A percentile compares a stretch with the other conserved stretches of the same genome.
phyloP scores from a whole-genome alignment of 2,329 filamentous ascomycete species.

The Lecanicillium sp. region DNA sequence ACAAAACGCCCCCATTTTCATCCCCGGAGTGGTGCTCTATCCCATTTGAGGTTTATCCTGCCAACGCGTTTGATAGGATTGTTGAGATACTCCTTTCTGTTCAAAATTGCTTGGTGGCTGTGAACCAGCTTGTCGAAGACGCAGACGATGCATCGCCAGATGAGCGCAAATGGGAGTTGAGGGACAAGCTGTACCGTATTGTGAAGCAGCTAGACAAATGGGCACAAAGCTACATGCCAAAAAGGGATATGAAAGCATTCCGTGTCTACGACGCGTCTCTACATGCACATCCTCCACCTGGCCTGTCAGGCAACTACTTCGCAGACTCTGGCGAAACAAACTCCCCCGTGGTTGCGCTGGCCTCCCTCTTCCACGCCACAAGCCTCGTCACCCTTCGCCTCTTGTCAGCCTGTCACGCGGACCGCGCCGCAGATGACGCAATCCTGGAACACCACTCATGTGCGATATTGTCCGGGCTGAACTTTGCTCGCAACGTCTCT shows the following conservation, averaged over 20 bases:
- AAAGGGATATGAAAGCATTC: neutral
- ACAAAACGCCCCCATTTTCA: conserved; percentile 1
- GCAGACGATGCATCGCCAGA: no score
- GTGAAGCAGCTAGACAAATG: neutral
- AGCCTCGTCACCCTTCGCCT: conserved; percentile 1
- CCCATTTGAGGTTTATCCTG: neutral
- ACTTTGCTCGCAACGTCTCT: neutral
- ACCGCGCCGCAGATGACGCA: no score
- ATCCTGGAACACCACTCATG: neutral
- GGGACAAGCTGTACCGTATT: no score
- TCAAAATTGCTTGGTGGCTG: neutral
- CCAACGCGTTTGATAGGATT: conserved; percentile 3
- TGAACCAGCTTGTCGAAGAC: neutral
- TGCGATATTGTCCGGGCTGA: neutral
- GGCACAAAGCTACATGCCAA: neutral
- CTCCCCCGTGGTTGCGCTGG: conserved; percentile 1
- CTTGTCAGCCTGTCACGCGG: neutral
- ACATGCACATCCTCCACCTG: neutral
- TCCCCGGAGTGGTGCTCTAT: neutral
- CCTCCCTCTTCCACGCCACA: conserved; percentile 3
- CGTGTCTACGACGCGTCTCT: no score
- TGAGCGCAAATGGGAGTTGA: no score
- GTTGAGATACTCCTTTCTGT: conserved; percentile 2
- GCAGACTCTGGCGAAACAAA: no score
- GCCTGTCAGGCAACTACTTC: no score